Percentiles rank a stretch among this genome's conserved stretches.
Evolutionary conservation across 768 basidiomycete species (phyloP).

Genomic region (Podaxis sp.): DNA sequence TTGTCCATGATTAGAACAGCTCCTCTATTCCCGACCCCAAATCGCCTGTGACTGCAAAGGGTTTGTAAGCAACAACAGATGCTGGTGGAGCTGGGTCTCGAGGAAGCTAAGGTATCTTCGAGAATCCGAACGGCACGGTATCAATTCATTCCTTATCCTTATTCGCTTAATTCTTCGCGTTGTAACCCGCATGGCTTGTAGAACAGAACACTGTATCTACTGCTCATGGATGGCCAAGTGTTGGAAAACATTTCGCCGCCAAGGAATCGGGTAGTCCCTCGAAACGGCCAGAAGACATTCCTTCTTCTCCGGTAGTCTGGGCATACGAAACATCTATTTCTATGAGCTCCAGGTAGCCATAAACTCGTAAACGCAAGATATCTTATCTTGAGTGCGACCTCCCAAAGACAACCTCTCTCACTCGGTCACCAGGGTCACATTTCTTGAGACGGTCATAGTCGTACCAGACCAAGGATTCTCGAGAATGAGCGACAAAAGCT

Average conservation of each 20-base stretch:
- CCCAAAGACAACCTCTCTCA: slow-evolving; percentile 33
- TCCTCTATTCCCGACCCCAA: neutral
- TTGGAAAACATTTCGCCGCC: neutral
- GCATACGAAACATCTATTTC: neutral
- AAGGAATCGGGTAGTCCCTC: neutral
- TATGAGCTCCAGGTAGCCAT: neutral
- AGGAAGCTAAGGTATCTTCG: neutral
- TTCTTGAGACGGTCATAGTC: slow-evolving; percentile 70
- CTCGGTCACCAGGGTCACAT: slow-evolving; percentile 57
- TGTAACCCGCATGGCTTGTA: neutral
- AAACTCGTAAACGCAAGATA: neutral
- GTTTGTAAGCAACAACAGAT: neutral
- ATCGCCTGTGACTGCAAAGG: neutral
- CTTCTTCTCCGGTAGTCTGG: neutral
- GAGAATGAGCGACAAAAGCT: slow-evolving; percentile 62
- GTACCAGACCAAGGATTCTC: slow-evolving; percentile 73
- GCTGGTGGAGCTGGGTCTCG: neutral
- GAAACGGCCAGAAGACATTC: neutral
- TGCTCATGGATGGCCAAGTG: neutral
- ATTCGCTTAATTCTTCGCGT: neutral
- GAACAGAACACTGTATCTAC: neutral
- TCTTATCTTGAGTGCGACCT: slow-evolving; percentile 17
- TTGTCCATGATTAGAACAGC: neutral
- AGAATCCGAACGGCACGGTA: neutral
- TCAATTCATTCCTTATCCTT: neutral